Base-by-base conservation (phyloP, 129 eudicot genomes). In the Arctium minus region DNA sequence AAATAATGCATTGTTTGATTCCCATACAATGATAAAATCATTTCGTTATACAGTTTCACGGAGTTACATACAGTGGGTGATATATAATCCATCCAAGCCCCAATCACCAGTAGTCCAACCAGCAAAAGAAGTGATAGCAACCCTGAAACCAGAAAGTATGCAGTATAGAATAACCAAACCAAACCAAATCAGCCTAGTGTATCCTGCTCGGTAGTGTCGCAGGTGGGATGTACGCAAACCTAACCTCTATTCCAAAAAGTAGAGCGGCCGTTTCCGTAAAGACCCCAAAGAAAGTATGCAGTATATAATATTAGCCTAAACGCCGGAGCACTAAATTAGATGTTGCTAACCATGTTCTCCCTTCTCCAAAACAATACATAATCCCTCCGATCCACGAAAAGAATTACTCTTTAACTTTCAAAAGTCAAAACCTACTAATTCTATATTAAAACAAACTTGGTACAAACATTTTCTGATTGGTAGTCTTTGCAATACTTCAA, bases 61-160 rank as follows among this genome's bases (percentile, higher is more conserved):
- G 17, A 62, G 64, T 15, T 22, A 83, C 98, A 89, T 85, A 96
- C 99, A 65, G 98, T 86, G 29, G 91, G 90, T 22, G 97, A 89
- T 48, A 93, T 67, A 11, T 88, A 80, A 80, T 88, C 90, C 91
- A 89, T 75, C 88, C 88, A 83, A 74, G 82, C 89, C 75, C 98
- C 97, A 75, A 88, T 53, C 36, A 87, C 86, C 29, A 96, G 95
- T 8, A 93, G 88, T 50, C 85, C 82, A 60, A 96, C 88, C 82
- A 93, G 86, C 85, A 90, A 77, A 79, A 91, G 62, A 73, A 96
- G 94, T 33, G 89, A 90, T 17, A 88, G 11, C 87, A 91, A 53
- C 62, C 99, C 99, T 96, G 81, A 64, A 73, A 90, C 75, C 48
- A 48, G 13, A 36, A 78, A 68, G 15, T 77, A 31, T n/a, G 36